Evolutionary conservation across 2,329 filamentous ascomycete genomes (phyloP).

Genomic region (Colletotrichum sansevieriae): DNA sequence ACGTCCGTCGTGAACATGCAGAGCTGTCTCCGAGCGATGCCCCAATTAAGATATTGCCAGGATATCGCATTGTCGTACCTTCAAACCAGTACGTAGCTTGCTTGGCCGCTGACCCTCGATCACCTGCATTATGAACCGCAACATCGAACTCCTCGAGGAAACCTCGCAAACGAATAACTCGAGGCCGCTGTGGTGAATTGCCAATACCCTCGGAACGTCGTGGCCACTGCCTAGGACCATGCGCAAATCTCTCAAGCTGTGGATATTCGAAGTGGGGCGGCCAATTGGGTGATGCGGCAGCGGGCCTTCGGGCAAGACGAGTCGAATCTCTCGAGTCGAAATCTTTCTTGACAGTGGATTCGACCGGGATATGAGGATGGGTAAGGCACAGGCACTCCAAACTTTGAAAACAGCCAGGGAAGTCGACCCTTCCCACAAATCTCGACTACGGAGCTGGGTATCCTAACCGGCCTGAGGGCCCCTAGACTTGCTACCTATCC

Average conservation of each 20-base stretch:
- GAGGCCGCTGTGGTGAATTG: constrained; percentile 8
- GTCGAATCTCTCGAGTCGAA: constrained; percentile 20
- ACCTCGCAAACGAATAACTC: constrained; percentile 2
- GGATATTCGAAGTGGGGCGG: constrained; percentile 25
- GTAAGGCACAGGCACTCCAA: constrained; percentile 9
- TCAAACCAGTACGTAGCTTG: too few species aligned
- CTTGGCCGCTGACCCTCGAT: background rate
- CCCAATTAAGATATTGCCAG: too few species aligned
- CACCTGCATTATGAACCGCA: background rate
- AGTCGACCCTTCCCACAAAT: constrained; percentile 19
- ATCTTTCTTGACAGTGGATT: constrained; percentile 3
- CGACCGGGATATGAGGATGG: constrained; percentile 18
- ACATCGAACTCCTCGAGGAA: background rate
- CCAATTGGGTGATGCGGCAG: constrained; percentile 21
- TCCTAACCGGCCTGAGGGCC: constrained; percentile 1
- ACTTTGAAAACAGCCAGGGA: constrained; percentile 1
- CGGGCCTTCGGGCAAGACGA: constrained; percentile 13
- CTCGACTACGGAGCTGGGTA: constrained; percentile 5
- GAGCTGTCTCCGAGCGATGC: background rate
- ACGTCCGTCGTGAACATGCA: background rate
- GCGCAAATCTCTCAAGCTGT: constrained; percentile 23
- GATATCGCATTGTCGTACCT: too few species aligned
- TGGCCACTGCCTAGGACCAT: constrained; percentile 31
- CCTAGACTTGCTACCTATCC: constrained; percentile 11
- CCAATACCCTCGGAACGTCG: constrained; percentile 33